phyloP scores from a whole-genome alignment of 139 green algal species.

The Tetraselmis chui region DNA sequence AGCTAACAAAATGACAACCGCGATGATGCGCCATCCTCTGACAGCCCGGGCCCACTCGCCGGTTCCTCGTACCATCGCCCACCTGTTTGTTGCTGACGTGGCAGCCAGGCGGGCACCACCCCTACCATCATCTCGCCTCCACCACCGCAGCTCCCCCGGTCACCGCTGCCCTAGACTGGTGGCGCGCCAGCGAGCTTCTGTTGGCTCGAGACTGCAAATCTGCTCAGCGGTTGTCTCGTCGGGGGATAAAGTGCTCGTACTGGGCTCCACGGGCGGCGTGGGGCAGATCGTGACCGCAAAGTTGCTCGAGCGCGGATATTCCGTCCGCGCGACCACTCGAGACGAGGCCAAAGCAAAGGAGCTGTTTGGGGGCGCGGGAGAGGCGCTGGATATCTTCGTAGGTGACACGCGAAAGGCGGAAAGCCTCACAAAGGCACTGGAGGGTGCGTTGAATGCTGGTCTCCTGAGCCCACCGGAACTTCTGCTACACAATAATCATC shows the following conservation, averaged over 20 bases:
- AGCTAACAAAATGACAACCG: too few relatives aligned
- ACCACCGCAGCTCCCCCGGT: too few relatives aligned
- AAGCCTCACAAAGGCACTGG: not conserved
- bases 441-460: constrained; percentile 1
- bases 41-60: too few relatives aligned
- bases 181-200: too few relatives aligned
- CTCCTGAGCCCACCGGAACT: too few relatives aligned
- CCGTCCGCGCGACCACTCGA: constrained; percentile 50
- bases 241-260: constrained; percentile 54
- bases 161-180: too few relatives aligned
- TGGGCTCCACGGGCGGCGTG: constrained; percentile 73
- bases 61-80: too few relatives aligned
- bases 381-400: constrained; percentile 29
- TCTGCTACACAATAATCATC: too few relatives aligned
- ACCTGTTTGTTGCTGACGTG: not conserved
- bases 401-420: constrained; percentile 28
- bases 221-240: not conserved
- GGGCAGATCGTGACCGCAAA: constrained; percentile 77
- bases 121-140: not conserved
- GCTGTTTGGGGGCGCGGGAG: constrained; percentile 41
- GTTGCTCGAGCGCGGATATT: constrained; percentile 74
- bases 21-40: too few relatives aligned
- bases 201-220: too few relatives aligned
- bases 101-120: not conserved
- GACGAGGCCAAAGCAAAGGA: constrained; percentile 40